Base-by-base conservation (phyloP, 192 early-diverging fungal species). In the Umbelopsis sp. region DNA sequence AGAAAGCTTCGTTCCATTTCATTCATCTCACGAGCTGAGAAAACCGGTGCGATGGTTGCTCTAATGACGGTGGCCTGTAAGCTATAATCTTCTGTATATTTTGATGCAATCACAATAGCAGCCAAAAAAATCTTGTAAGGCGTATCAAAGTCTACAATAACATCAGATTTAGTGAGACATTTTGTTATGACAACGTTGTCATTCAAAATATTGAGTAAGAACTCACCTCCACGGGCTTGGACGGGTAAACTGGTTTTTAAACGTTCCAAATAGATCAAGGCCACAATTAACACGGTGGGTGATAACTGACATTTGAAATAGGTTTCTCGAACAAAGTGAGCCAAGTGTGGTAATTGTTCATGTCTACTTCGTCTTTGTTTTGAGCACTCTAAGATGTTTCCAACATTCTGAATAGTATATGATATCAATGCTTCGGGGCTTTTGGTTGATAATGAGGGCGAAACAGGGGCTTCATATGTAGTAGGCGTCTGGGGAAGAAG, bases 221-320 rank as follows among this genome's bases (percentile, higher is more conserved):
- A 61, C 55, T 50, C 69, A 74, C 72, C 72, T 66, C 88, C 89
- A 49, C 84, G 85, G 33, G 89, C 88, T 48, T 82, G 73, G 44
- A 66, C 66, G 0, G 87, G 86, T 53, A 92, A 67, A 18, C 79
- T 77, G 37, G 73, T 84, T 70, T 89, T 86, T 46, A 92, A 77
- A 22, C 89, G 80, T 47, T 87, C 81, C 20, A 92, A 83, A 70
- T 92, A 92, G 45, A 92, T 86, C 49, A 91, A 73, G 0, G 87
- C 86, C n/a, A 90, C 85, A 2, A 91, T 68, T 5, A 74, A 30
- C 1, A 78, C 77, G 9, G 68, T 67, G 21, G 77, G 77, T 61
- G 77, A 66, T 7, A 78, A 69, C 5, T 66, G 68, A 16, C 55
- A 69, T 25, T 74, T 55, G 23, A 49, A 66, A 37, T 69, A 74